Conservation (phyloP, 306 rosid genomes). For the Gillenia trifoliata region DNA sequence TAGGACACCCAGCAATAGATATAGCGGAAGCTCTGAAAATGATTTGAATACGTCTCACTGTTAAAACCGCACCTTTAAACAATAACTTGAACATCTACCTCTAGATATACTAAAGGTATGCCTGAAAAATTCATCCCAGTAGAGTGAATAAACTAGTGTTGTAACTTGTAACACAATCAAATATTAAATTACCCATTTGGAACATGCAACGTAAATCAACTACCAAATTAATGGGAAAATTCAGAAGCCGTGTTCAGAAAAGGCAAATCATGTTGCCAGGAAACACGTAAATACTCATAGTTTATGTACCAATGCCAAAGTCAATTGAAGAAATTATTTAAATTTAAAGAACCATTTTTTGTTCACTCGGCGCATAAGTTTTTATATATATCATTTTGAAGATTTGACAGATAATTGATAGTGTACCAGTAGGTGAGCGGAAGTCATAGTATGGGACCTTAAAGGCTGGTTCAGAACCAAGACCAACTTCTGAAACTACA, state of each 20-base stretch:
- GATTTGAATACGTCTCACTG: conserved; percentile 35
- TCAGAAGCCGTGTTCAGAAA: neutral
- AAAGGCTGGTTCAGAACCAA: conserved; percentile 85
- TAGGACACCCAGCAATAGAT: conserved; percentile 78
- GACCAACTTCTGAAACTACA: conserved; percentile 79
- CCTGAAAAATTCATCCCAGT: conserved; percentile 13
- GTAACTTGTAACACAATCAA: neutral
- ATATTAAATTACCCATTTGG: neutral
- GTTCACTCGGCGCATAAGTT: neutral
- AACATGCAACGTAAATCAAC: neutral
- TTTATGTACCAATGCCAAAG: neutral
- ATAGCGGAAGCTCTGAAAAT: conserved; percentile 94
- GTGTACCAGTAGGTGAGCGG: conserved; percentile 78
- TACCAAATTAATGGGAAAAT: neutral
- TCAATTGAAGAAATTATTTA: neutral
- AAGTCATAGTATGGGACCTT: conserved; percentile 83
- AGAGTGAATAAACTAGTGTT: conserved; percentile 7
- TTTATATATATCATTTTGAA: neutral
- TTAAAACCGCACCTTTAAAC: conserved; percentile 23
- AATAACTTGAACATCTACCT: conserved; percentile 13
- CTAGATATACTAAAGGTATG: conserved; percentile 12
- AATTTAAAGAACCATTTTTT: neutral
- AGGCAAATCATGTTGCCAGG: neutral
- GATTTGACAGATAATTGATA: conserved; percentile 4
- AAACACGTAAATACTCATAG: neutral